A percentile compares a stretch with the other conserved stretches of the same genome.
phyloP scores from a whole-genome alignment of 345 rosid genomes.

The thale cress (Arabidopsis thaliana) region TAIR10.1 NC_003075.7:17990001-17990500 shows the following conservation, averaged over 20 bases:
- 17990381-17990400: conserved; percentile 49
- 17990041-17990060: conserved; percentile 70
- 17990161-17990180: conserved; percentile 39
- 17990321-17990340: conserved; percentile 36
- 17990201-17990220: conserved; percentile 58
- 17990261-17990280: conserved; percentile 82
- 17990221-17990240: conserved; percentile 85
- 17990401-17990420: conserved; percentile 70
- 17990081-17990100: conserved; percentile 38
- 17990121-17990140: conserved; percentile 37
- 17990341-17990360: conserved; percentile 8
- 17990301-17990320: conserved; percentile 51
- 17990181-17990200: conserved; percentile 43
- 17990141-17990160: conserved; percentile 41
- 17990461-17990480: conserved; percentile 83
- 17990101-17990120: conserved; percentile 19
- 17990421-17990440: conserved; percentile 84
- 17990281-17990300: conserved; percentile 53
- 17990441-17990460: conserved; percentile 92
- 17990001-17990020: conserved; percentile 79
- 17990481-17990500: conserved; percentile 83
- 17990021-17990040: conserved; percentile 64
- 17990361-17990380: conserved; percentile 45
- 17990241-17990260: conserved; percentile 69
- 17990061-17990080: conserved; percentile 54